phyloP scores from a whole-genome alignment of 257 asterid genomes.

The Ligustrum vulgare region DNA sequence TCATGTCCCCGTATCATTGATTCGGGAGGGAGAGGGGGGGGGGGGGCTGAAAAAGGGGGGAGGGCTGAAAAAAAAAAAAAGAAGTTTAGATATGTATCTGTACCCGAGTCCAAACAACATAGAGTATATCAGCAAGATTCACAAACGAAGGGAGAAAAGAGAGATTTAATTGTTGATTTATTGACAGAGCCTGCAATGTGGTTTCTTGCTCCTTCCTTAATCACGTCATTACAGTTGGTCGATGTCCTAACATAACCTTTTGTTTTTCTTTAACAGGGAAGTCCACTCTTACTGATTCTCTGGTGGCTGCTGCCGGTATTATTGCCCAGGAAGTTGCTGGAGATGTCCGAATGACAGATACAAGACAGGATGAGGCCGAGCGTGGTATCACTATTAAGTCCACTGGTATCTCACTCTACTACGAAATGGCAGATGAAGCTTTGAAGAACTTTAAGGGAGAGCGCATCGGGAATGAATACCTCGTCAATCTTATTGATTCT shows the following conservation, averaged over 20 bases:
- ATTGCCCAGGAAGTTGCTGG: conserved; percentile 16
- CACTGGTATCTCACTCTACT: conserved; percentile 13
- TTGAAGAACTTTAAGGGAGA: conserved; percentile 11
- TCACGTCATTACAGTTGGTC: not conserved
- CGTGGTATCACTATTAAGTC: conserved; percentile 17
- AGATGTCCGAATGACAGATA: conserved; percentile 18
- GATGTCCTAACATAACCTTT: not conserved
- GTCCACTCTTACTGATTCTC: conserved; percentile 12
- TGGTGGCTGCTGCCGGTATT: conserved; percentile 16
- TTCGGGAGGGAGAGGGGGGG: too few relatives aligned
- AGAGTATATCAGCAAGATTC: not conserved
- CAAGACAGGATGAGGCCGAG: conserved; percentile 14
- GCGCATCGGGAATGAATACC: conserved; percentile 15
- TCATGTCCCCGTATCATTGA: too few relatives aligned
- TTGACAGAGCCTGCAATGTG: not conserved
- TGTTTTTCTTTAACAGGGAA: not conserved
- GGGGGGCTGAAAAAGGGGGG: too few relatives aligned
- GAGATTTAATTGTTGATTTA: not conserved
- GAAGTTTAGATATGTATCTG: too few relatives aligned
- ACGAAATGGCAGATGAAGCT: conserved; percentile 6
- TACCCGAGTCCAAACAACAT: too few relatives aligned
- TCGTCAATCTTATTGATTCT: conserved; percentile 3
- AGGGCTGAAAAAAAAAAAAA: too few relatives aligned
- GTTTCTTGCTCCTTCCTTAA: not conserved
- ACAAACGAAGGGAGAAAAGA: not conserved